Percentiles rank a stretch among this genome's conserved stretches.
Conservation (phyloP, 345 rosid species). For the Brassica cretica region DNA sequence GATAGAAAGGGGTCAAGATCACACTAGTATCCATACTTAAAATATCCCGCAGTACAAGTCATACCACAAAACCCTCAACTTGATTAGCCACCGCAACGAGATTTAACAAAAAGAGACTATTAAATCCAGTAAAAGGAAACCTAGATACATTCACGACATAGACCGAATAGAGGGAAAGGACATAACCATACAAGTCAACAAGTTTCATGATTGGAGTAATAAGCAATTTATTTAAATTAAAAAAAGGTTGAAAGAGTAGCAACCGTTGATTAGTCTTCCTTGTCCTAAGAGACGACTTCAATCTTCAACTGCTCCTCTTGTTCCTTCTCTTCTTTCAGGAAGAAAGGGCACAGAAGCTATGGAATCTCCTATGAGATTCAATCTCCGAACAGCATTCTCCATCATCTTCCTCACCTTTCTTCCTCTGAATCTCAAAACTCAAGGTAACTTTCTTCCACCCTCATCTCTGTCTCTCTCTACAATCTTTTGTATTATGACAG, state of each 20-base stretch:
- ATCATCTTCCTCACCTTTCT: constrained; percentile 34
- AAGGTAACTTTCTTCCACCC: constrained; percentile 24
- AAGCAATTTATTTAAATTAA: neutral
- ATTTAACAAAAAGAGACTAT: neutral
- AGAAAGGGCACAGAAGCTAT: constrained; percentile 1
- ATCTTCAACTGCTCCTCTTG: constrained; percentile 35
- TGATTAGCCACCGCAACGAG: neutral
- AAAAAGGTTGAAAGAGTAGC: constrained; percentile 21
- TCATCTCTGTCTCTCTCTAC: constrained; percentile 11
- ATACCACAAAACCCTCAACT: neutral
- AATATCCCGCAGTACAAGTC: neutral
- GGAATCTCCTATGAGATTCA: constrained; percentile 27
- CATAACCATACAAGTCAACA: neutral
- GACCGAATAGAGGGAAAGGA: neutral
- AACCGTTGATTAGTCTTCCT: constrained; percentile 32
- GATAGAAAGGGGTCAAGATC: neutral
- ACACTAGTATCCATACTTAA: neutral
- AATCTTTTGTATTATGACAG: neutral
- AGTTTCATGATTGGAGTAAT: neutral
- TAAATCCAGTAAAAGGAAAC: neutral
- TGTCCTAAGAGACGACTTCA: constrained; percentile 34
- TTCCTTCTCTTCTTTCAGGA: constrained; percentile 21
- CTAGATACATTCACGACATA: neutral
- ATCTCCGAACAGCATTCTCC: constrained; percentile 23
- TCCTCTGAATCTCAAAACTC: constrained; percentile 23